A percentile compares a stretch with the other conserved stretches of the same genome.
Conservation (phyloP, 441 rosid genomes). For the Syzygium syzygioides region DNA sequence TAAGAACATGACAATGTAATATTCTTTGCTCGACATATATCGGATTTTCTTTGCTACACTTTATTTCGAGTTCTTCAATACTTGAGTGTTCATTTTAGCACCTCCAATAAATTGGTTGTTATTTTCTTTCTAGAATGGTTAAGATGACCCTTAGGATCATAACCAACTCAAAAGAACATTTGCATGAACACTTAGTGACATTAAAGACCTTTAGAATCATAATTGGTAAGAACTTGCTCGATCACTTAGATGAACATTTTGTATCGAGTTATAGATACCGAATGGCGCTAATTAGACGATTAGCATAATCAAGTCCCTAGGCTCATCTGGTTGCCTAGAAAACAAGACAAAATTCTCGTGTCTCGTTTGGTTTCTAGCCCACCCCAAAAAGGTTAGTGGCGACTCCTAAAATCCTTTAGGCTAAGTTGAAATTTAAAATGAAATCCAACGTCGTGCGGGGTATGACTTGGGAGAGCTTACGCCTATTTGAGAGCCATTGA, state of each 20-base stretch:
- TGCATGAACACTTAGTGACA: neutral
- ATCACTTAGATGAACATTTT: too few relatives aligned
- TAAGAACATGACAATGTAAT: neutral
- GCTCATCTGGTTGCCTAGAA: rapidly evolving
- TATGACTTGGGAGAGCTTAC: neutral
- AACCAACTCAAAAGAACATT: neutral
- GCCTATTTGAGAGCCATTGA: neutral
- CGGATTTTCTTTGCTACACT: too few relatives aligned
- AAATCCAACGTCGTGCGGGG: neutral
- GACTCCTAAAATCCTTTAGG: neutral
- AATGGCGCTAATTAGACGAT: neutral
- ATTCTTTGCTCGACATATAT: too few relatives aligned
- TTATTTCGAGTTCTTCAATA: neutral
- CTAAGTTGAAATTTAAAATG: neutral
- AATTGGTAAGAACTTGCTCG: neutral
- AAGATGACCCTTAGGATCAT: neutral
- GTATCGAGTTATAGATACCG: neutral
- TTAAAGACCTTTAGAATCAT: too few relatives aligned
- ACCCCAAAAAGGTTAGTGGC: neutral
- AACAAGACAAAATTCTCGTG: neutral
- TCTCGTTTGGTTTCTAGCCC: too few relatives aligned
- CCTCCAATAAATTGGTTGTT: neutral
- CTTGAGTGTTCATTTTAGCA: neutral
- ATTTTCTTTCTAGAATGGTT: too few relatives aligned
- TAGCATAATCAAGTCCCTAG: too few relatives aligned